Conservation (phyloP, 2,329 filamentous ascomycete species). For the Ophidiomyces ophidiicola region DNA sequence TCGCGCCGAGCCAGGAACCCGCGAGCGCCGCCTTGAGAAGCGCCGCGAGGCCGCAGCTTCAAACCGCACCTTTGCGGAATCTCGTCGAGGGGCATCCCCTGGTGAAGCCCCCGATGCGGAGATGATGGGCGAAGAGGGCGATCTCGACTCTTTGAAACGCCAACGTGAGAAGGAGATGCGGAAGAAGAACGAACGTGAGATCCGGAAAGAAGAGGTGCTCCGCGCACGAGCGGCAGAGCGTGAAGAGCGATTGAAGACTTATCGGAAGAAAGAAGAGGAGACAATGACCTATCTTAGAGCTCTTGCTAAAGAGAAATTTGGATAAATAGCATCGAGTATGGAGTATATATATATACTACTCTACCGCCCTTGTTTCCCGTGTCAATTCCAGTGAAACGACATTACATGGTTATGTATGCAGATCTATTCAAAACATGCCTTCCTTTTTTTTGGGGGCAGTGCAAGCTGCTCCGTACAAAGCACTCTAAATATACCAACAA, state of each 20-base stretch:
- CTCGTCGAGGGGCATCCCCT: slow-evolving; percentile 48
- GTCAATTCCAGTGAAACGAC: no score
- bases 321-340: slow-evolving; percentile 29
- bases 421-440: slow-evolving; percentile 4
- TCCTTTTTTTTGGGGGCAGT: no score
- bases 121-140: slow-evolving; percentile 59
- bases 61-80: slow-evolving; percentile 56
- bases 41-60: slow-evolving; percentile 58
- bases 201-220: slow-evolving; percentile 67
- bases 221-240: slow-evolving; percentile 65
- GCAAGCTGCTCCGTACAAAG: no score
- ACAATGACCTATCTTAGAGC: slow-evolving; percentile 72
- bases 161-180: slow-evolving; percentile 53
- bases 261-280: slow-evolving; percentile 65
- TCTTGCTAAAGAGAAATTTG: slow-evolving; percentile 69
- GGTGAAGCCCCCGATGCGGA: slow-evolving; percentile 58
- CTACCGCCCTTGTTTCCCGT: neutral
- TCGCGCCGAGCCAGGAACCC: slow-evolving; percentile 68
- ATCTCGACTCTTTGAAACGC: slow-evolving; percentile 51
- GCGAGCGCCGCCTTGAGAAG: slow-evolving; percentile 80
- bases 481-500: neutral
- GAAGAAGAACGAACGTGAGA: slow-evolving; percentile 73
- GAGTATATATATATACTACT: no score
- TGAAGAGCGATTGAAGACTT: slow-evolving; percentile 59
- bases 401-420: neutral